Conservation (phyloP, 192 early-diverging fungal genomes). For the Geranomyces variabilis region DNA sequence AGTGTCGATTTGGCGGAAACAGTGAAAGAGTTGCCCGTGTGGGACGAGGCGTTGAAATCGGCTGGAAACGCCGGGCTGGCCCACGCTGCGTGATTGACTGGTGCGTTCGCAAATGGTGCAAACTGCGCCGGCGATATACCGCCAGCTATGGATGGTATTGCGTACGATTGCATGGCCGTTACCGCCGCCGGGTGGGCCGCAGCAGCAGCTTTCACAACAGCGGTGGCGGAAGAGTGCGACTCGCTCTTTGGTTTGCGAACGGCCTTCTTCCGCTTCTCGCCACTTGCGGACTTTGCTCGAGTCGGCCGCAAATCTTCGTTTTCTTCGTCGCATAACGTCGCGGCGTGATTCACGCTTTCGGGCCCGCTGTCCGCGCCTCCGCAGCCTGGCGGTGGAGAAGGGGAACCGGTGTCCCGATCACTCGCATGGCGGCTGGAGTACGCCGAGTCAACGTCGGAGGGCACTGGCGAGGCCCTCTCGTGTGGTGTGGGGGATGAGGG, state of each 20-base stretch:
- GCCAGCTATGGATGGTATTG: neutral
- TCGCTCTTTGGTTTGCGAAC: too few species aligned
- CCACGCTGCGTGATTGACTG: too few species aligned
- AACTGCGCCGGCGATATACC: neutral
- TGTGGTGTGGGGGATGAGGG: too few species aligned
- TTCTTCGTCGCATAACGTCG: neutral
- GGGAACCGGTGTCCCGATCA: neutral
- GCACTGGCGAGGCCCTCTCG: neutral
- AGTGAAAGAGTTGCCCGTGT: neutral
- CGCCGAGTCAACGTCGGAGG: neutral
- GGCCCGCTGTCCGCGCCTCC: neutral
- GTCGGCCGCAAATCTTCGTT: neutral
- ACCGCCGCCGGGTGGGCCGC: neutral
- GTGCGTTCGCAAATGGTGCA: too few species aligned
- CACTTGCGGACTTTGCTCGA: too few species aligned
- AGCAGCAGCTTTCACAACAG: too few species aligned
- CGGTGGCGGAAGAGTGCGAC: too few species aligned
- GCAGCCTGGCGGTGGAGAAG: neutral
- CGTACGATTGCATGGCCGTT: neutral
- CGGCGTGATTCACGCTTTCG: neutral
- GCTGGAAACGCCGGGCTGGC: too few species aligned
- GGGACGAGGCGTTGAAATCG: neutral
- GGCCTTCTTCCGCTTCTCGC: too few species aligned
- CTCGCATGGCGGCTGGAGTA: conserved; percentile 1
- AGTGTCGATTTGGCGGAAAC: conserved; percentile 20